A percentile compares a stretch with the other conserved stretches of the same genome.
These are phyloP conservation scores for Sambucus nigra DNA, from an alignment of 129 eudicot species.

Conservation along the genomic window DNA sequence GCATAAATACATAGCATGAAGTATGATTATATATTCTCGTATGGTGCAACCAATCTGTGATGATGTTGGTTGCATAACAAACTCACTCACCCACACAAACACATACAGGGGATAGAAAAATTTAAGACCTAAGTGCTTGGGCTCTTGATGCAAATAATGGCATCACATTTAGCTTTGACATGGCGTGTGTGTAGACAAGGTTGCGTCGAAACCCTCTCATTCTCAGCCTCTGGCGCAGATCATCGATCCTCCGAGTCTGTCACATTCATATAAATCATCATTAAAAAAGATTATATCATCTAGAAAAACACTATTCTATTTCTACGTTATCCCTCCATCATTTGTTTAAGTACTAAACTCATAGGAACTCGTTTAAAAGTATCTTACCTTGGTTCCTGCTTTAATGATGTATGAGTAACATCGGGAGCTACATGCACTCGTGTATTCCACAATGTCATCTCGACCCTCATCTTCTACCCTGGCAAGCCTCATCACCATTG, in stretches of 20 bases:
- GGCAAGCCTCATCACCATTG: slow-evolving; percentile 46
- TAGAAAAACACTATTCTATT: not conserved
- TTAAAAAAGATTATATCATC: slow-evolving; percentile 2
- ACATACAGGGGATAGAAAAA: slow-evolving; percentile 7
- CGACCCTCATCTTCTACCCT: slow-evolving; percentile 32
- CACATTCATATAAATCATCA: slow-evolving; percentile 5
- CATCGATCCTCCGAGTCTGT: slow-evolving; percentile 52
- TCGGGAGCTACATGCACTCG: slow-evolving; percentile 37
- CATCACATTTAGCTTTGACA: slow-evolving; percentile 50
- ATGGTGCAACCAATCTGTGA: not conserved
- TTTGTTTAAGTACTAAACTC: slow-evolving; percentile 3
- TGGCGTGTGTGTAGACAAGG: slow-evolving; percentile 52
- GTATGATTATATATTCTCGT: slow-evolving; percentile 1
- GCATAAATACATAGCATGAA: slow-evolving; percentile 16
- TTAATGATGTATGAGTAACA: slow-evolving; percentile 67
- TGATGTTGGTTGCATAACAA: not conserved
- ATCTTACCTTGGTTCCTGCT: slow-evolving; percentile 51
- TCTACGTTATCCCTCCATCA: not conserved
- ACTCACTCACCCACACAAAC: not conserved
- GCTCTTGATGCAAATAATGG: slow-evolving; percentile 75
- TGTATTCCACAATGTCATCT: slow-evolving; percentile 34
- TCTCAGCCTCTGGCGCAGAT: slow-evolving; percentile 55
- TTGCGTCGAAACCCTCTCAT: slow-evolving; percentile 81
- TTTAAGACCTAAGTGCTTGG: slow-evolving; percentile 58
- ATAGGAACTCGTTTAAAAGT: not conserved